Conservation (phyloP, 106 monocot species). For the Allium sativum region DNA sequence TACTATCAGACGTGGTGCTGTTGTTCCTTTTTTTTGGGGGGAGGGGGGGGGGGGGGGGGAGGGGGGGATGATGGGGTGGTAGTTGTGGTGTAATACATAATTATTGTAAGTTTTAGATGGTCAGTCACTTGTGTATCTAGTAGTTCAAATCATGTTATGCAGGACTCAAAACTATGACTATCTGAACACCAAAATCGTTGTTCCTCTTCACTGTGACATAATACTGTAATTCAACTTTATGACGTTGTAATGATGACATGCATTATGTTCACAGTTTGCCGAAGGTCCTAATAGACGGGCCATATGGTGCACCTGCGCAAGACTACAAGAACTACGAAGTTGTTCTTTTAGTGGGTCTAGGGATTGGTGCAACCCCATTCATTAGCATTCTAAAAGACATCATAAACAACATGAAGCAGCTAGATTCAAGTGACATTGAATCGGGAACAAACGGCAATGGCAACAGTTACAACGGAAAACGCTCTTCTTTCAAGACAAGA, state of each 20-base stretch:
- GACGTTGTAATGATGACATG: background rate
- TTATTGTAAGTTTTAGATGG: no score
- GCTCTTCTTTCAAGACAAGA: conserved; percentile 35
- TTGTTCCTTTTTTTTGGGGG: no score
- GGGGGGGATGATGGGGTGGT: no score
- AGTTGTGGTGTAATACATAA: no score
- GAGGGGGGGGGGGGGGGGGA: no score
- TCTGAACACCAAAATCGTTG: no score
- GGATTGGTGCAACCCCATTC: conserved; percentile 90
- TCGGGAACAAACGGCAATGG: background rate
- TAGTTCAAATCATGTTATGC: no score
- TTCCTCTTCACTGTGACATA: no score
- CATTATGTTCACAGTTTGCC: conserved; percentile 41
- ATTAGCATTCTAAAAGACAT: conserved; percentile 92
- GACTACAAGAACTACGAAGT: conserved; percentile 96
- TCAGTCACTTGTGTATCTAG: no score
- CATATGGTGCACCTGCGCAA: conserved; percentile 93
- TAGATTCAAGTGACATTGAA: conserved; percentile 19
- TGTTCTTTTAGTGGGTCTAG: conserved; percentile 79
- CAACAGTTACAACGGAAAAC: background rate
- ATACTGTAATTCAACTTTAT: background rate
- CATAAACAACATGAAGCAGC: conserved; percentile 62
- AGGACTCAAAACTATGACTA: no score
- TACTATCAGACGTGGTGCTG: no score
- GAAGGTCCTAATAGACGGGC: conserved; percentile 70